phyloP scores from a whole-genome alignment of 2,329 filamentous ascomycete genomes.

The Colletotrichum endophyticum region DNA sequence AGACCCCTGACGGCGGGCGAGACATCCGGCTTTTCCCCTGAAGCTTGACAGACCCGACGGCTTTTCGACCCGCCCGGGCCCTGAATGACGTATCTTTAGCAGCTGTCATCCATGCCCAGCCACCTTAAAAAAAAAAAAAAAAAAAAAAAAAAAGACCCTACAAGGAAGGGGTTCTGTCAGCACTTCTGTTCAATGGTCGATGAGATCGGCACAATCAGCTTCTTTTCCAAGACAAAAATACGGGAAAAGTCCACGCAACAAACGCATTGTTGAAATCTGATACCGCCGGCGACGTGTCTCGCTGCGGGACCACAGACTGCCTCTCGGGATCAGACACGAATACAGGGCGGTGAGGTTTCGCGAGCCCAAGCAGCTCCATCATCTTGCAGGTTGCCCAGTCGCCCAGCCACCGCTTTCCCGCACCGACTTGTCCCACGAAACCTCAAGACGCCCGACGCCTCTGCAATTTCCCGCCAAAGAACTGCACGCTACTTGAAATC shows the following conservation, averaged over 20 bases:
- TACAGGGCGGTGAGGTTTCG: slow-evolving; percentile 9
- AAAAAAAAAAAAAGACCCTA: not conserved
- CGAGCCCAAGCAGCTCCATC: slow-evolving; percentile 3
- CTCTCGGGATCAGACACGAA: not conserved
- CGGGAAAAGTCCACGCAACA: not conserved
- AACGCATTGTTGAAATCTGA: not conserved
- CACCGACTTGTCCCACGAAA: not conserved
- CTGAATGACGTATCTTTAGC: not conserved
- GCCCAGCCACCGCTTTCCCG: slow-evolving; percentile 20
- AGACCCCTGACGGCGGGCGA: not conserved
- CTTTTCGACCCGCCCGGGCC: not conserved
- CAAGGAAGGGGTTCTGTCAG: not conserved
- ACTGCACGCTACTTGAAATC: not conserved
- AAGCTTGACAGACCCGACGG: not conserved
- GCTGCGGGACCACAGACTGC: slow-evolving; percentile 8
- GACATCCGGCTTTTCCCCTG: not conserved
- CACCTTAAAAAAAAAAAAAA: not conserved
- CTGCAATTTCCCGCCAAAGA: not conserved
- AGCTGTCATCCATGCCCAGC: not conserved
- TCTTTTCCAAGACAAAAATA: not conserved
- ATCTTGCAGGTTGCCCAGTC: slow-evolving; percentile 6
- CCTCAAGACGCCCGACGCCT: not conserved
- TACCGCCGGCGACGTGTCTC: slow-evolving; percentile 1
- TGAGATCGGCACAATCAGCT: not conserved
- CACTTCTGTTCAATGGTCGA: not conserved